A percentile compares a stretch with the other conserved stretches of the same genome.
Evolutionary conservation across 345 rosid species (phyloP).

Genomic region (Euphorbia lathyris): DNA sequence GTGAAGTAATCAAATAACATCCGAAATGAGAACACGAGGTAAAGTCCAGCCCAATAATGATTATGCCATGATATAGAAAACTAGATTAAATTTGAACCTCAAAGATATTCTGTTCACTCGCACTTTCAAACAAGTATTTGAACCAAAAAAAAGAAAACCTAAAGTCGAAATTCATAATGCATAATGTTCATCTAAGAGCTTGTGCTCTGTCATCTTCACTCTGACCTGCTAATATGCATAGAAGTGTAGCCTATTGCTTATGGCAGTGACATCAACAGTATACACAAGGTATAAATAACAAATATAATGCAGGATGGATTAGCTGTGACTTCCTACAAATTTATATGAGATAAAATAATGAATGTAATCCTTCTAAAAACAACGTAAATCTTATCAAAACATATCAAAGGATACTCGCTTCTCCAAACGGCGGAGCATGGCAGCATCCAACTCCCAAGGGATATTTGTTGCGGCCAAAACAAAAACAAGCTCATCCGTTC

Average conservation of each 20-base stretch:
- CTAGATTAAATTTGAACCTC: no score
- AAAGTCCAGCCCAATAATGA: neutral
- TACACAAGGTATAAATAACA: neutral
- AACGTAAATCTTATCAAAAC: neutral
- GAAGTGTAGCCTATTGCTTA: neutral
- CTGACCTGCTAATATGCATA: neutral
- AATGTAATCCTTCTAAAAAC: neutral
- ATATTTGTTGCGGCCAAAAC: conserved; percentile 98
- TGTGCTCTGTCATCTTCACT: neutral
- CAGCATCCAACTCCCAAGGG: conserved; percentile 98
- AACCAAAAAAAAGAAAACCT: neutral
- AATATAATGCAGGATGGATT: neutral
- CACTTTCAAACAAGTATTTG: neutral
- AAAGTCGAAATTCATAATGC: neutral
- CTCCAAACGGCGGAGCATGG: conserved; percentile 96
- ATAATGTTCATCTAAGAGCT: no score
- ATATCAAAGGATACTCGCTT: conserved; percentile 78
- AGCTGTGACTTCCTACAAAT: neutral
- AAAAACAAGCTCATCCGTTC: conserved; percentile 83
- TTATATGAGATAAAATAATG: neutral
- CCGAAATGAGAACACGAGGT: neutral
- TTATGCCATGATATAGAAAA: neutral
- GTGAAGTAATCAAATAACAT: no score
- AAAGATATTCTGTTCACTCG: neutral
- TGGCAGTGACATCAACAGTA: neutral